phyloP scores from a whole-genome alignment of 2,329 filamentous ascomycete species.

The Clonostachys sp. region DNA sequence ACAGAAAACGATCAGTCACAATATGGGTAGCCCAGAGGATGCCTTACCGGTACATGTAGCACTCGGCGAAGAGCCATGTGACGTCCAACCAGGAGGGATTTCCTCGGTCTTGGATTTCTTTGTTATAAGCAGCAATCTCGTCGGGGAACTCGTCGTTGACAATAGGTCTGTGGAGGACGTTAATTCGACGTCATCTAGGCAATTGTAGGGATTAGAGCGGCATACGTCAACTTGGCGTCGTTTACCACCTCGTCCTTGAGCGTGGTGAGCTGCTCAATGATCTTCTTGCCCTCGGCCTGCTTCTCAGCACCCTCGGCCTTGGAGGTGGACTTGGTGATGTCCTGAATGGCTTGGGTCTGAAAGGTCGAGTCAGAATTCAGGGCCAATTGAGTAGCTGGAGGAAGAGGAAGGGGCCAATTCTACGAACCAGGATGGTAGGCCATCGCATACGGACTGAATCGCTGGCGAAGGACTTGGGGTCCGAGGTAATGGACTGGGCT shows the following conservation, averaged over 20 bases:
- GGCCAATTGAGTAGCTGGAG: background rate
- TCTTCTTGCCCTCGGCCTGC: constrained; percentile 76
- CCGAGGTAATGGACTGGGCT: constrained; percentile 66
- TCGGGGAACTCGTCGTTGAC: constrained; percentile 73
- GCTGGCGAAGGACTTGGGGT: constrained; percentile 83
- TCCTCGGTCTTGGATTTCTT: constrained; percentile 71
- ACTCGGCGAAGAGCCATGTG: constrained; percentile 89
- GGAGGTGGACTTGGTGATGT: constrained; percentile 74
- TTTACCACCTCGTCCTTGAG: constrained; percentile 97
- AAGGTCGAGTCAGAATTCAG: background rate
- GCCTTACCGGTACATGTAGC: constrained; percentile 78
- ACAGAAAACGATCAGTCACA: background rate
- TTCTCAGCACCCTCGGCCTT: constrained; percentile 58
- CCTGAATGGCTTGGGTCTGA: constrained; percentile 88
- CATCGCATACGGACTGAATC: constrained; percentile 82
- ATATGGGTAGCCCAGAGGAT: constrained; percentile 6
- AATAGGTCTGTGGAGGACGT: constrained; percentile 51
- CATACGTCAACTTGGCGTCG: constrained; percentile 72
- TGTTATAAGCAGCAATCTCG: constrained; percentile 81
- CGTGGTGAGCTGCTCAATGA: constrained; percentile 72
- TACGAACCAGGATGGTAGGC: constrained; percentile 82
- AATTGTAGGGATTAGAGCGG: background rate
- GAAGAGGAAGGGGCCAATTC: background rate
- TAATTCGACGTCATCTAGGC: background rate
- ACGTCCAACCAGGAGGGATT: constrained; percentile 76